Percentiles rank a stretch among this genome's conserved stretches.
phyloP scores from a whole-genome alignment of 192 early-diverging fungal species.

The Thamnidium elegans region DNA sequence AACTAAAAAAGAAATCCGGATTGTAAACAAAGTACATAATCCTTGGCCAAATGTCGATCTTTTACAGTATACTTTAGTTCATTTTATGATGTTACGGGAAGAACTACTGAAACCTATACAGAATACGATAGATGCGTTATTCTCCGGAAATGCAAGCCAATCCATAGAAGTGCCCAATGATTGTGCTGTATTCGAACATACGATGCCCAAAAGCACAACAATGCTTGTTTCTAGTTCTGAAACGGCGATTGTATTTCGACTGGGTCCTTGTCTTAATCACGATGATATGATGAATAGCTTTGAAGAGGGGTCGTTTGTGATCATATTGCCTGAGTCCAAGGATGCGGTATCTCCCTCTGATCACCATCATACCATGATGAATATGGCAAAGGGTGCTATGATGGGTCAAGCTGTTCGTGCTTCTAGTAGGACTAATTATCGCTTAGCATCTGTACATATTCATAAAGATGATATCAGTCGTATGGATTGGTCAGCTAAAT shows the following conservation, averaged over 20 bases:
- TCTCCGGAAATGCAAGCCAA: background rate
- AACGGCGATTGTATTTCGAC: background rate
- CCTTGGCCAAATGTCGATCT: background rate
- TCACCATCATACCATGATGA: background rate
- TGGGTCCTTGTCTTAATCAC: background rate
- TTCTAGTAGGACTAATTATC: background rate
- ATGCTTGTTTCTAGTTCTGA: background rate
- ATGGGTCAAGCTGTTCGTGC: background rate
- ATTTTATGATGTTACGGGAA: conserved; percentile 15
- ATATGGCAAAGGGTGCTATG: background rate
- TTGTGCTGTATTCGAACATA: background rate
- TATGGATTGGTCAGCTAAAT: background rate
- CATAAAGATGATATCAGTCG: background rate
- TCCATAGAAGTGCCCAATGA: background rate
- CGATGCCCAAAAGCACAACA: background rate
- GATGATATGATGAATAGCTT: background rate
- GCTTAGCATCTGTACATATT: background rate
- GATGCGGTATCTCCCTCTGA: background rate
- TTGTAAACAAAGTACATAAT: background rate
- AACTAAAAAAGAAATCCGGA: background rate
- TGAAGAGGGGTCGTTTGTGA: background rate
- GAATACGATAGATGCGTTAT: background rate
- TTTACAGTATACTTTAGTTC: background rate
- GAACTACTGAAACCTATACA: background rate
- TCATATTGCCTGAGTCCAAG: background rate